These are phyloP conservation scores for Sarocladium oryzae DNA, from an alignment of 2,329 filamentous ascomycete species.

Conservation along the genomic window DNA sequence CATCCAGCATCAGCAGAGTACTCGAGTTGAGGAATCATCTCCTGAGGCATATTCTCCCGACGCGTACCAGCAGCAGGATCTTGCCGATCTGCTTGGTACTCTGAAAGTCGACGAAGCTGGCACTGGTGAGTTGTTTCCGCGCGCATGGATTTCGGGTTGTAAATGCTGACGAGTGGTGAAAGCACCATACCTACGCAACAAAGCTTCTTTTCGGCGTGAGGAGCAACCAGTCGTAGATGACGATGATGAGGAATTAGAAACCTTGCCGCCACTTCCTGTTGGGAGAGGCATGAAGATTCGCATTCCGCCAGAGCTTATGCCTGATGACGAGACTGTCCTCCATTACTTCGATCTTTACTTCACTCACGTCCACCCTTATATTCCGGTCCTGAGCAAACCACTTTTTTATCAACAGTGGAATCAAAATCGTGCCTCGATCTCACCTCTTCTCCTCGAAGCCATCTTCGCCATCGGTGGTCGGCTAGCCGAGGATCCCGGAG, in stretches of 20 bases:
- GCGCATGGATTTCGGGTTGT: neutral
- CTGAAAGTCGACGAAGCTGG: slow-evolving; percentile 83
- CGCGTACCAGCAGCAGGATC: slow-evolving; percentile 61
- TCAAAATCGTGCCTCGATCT: slow-evolving; percentile 73
- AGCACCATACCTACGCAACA: slow-evolving; percentile 81
- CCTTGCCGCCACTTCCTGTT: slow-evolving; percentile 60
- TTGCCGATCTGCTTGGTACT: slow-evolving; percentile 76
- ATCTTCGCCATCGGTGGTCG: slow-evolving; percentile 86
- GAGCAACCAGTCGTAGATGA: slow-evolving; percentile 62
- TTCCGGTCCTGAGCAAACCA: slow-evolving; percentile 78
- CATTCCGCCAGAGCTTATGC: slow-evolving; percentile 91
- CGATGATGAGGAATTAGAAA: slow-evolving; percentile 64
- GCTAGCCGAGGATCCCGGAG: slow-evolving; percentile 73
- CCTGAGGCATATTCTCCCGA: slow-evolving; percentile 51
- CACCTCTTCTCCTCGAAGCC: slow-evolving; percentile 80
- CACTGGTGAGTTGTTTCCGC: slow-evolving; percentile 54
- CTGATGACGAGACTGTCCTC: slow-evolving; percentile 71
- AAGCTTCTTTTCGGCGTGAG: slow-evolving; percentile 42
- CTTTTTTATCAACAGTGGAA: slow-evolving; percentile 89
- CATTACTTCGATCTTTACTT: slow-evolving; percentile 91
- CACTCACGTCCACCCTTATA: slow-evolving; percentile 82
- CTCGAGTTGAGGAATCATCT: slow-evolving; percentile 25
- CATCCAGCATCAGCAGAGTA: slow-evolving; percentile 21
- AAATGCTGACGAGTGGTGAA: neutral
- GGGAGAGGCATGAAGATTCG: slow-evolving; percentile 71